Conservation (phyloP, 306 rosid species). For the Spatholobus suberectus region DNA sequence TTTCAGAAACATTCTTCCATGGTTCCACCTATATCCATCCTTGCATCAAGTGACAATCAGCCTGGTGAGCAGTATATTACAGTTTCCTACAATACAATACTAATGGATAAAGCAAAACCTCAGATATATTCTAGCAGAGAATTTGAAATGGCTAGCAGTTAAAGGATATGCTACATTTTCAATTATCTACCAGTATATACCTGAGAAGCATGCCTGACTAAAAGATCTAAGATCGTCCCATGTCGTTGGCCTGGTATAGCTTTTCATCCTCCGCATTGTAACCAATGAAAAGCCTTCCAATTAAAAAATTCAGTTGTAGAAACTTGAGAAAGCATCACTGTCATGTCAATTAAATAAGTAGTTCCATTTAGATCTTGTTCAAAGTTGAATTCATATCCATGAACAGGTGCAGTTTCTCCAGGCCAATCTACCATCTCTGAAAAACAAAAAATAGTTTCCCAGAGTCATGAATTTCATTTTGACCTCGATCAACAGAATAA, state of each 20-base stretch:
- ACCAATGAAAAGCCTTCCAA: not conserved
- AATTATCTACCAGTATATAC: not conserved
- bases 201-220: not conserved
- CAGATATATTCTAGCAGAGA: no score
- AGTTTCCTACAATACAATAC: not conserved
- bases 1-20: not conserved
- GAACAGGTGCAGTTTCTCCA: not conserved
- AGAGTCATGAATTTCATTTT: not conserved
- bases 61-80: not conserved
- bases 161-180: not conserved
- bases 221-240: not conserved
- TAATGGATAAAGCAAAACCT: no score
- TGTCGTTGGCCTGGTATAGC: no score
- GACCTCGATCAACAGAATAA: not conserved
- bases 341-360: not conserved
- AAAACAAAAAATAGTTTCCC: no score
- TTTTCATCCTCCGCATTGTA: not conserved
- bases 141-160: not conserved
- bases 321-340: not conserved
- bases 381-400: not conserved
- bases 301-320: no score
- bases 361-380: not conserved
- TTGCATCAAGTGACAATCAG: not conserved
- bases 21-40: not conserved
- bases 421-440: not conserved